These are phyloP conservation scores for Suhomyces xylopsoci DNA, from an alignment of 805 yeast species.

Conservation along the genomic window DNA sequence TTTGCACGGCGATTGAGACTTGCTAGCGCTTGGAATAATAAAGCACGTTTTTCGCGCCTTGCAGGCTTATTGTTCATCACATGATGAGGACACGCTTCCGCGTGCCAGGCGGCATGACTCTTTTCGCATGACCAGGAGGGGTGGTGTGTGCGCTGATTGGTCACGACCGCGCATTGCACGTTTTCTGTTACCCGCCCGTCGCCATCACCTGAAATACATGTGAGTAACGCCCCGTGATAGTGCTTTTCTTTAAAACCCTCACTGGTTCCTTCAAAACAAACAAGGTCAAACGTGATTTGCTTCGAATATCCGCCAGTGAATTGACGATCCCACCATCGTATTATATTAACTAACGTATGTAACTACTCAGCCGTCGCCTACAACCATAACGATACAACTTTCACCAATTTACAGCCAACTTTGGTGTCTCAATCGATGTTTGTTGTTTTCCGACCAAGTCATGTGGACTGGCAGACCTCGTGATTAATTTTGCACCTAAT, in stretches of 20 bases:
- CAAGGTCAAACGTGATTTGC: constrained; percentile 4
- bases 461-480: constrained; percentile 1
- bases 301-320: background rate
- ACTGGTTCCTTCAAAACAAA: constrained; percentile 2
- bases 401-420: background rate
- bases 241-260: constrained; percentile 4
- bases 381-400: background rate
- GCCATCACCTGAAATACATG: constrained; percentile 7
- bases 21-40: background rate
- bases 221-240: constrained; percentile 4
- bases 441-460: background rate
- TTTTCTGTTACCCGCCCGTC: constrained; percentile 3
- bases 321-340: background rate
- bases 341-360: background rate
- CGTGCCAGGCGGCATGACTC: background rate
- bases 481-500: constrained; percentile 1
- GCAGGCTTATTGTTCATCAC: background rate
- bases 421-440: background rate
- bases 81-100: background rate
- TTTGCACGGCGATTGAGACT: background rate
- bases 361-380: background rate
- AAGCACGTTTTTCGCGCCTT: background rate
- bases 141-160: background rate
- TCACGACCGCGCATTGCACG: constrained; percentile 1
- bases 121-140: background rate